phyloP scores from a whole-genome alignment of 1,284 basidiomycete species.

The Heimioporus retisporus region DNA sequence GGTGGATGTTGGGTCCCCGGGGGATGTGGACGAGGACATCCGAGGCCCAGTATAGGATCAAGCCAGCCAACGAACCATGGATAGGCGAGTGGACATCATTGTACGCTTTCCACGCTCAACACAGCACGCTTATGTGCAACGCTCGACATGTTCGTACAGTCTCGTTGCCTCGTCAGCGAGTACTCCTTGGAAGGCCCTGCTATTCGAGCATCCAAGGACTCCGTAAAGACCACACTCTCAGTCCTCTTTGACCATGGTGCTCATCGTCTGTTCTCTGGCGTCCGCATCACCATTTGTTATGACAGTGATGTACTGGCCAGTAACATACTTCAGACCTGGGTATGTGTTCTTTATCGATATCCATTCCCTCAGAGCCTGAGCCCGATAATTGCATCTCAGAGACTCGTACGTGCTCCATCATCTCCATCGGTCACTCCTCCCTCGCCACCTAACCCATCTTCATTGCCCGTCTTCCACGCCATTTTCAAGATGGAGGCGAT shows the following conservation, averaged over 20 bases:
- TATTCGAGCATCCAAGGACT: not conserved
- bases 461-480: not conserved
- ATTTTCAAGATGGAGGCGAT: not conserved
- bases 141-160: not conserved
- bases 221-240: not conserved
- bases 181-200: not conserved
- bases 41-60: slow-evolving; percentile 16
- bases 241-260: not conserved
- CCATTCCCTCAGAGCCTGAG: too few relatives aligned
- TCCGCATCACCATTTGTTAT: not conserved
- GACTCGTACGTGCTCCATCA: not conserved
- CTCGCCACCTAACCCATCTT: not conserved
- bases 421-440: not conserved
- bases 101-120: not conserved
- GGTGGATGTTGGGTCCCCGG: slow-evolving; percentile 55
- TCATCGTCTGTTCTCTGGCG: not conserved
- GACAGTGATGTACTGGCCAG: too few relatives aligned
- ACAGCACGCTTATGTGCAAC: not conserved
- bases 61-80: too few relatives aligned
- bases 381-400: not conserved
- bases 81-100: not conserved
- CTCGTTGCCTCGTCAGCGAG: not conserved
- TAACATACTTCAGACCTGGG: too few relatives aligned
- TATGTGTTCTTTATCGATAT: too few relatives aligned
- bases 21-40: slow-evolving; percentile 52